Evolutionary conservation across 1,284 basidiomycete species (phyloP).

Genomic region (Pseudozyma sp.): DNA sequence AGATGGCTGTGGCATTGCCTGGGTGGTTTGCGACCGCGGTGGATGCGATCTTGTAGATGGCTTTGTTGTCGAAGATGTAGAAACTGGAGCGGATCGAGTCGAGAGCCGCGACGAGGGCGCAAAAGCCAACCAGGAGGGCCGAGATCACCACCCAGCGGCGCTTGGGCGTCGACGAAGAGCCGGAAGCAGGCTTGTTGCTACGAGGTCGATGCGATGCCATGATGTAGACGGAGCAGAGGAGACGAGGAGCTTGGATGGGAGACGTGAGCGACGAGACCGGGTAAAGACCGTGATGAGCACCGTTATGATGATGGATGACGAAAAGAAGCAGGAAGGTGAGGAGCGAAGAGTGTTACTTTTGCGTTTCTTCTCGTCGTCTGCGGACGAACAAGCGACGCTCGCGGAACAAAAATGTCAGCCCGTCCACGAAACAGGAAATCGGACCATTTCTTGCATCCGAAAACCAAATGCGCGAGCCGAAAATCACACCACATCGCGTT

Average conservation of each 20-base stretch:
- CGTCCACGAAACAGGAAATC: neutral
- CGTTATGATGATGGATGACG: slow-evolving; percentile 2
- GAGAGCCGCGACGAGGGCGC: slow-evolving; percentile 32
- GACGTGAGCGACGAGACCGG: neutral
- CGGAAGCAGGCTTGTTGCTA: slow-evolving; percentile 12
- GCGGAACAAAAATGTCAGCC: too few species aligned
- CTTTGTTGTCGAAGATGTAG: slow-evolving; percentile 64
- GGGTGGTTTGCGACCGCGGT: slow-evolving; percentile 52
- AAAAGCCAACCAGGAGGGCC: slow-evolving; percentile 32
- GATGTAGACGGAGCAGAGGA: slow-evolving; percentile 1
- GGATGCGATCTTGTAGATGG: slow-evolving; percentile 55
- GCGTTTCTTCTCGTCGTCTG: too few species aligned
- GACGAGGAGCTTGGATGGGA: neutral
- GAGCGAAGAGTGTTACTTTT: neutral
- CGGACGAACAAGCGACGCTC: too few species aligned
- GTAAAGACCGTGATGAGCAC: slow-evolving; percentile 28
- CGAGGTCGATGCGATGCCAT: slow-evolving; percentile 44
- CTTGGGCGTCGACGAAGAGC: slow-evolving; percentile 10
- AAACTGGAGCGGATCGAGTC: slow-evolving; percentile 48
- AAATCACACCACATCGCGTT: slow-evolving; percentile 12
- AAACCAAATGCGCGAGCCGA: neutral
- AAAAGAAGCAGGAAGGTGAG: neutral
- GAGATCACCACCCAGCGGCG: slow-evolving; percentile 33
- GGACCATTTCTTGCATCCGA: slow-evolving; percentile 7
- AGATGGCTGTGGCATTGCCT: slow-evolving; percentile 59